phyloP scores from a whole-genome alignment of 2,329 filamentous ascomycete genomes.

The Ceratocystis lukuohia region DNA sequence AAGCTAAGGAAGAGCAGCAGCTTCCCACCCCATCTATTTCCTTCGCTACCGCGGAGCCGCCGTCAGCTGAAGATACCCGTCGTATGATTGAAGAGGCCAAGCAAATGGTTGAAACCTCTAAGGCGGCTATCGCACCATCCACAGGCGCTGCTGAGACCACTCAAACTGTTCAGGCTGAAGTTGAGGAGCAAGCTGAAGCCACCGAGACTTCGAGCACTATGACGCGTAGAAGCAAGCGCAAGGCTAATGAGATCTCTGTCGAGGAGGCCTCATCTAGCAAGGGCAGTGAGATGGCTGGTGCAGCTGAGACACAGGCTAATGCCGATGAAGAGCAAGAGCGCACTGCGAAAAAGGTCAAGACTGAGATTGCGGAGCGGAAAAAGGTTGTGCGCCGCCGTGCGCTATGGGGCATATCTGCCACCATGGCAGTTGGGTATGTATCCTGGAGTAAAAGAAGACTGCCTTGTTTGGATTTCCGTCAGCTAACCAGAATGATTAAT shows the following conservation, averaged over 20 bases:
- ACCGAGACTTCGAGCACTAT: slow-evolving; percentile 27
- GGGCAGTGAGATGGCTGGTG: slow-evolving; percentile 4
- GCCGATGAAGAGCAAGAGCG: slow-evolving; percentile 33
- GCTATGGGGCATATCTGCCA: slow-evolving; percentile 72
- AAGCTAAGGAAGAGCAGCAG: slow-evolving; percentile 21
- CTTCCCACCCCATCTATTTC: slow-evolving; percentile 24
- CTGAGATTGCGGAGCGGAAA: slow-evolving; percentile 69
- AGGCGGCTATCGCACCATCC: slow-evolving; percentile 27
- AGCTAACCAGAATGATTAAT: neutral
- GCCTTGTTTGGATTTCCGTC: too few relatives aligned
- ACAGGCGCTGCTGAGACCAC: slow-evolving; percentile 26
- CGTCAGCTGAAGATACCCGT: slow-evolving; percentile 62
- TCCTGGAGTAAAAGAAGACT: neutral
- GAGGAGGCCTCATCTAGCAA: slow-evolving; percentile 35
- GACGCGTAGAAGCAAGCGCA: slow-evolving; percentile 54
- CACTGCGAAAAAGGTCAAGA: slow-evolving; percentile 62
- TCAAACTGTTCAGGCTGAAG: slow-evolving; percentile 24
- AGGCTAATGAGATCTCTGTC: slow-evolving; percentile 57
- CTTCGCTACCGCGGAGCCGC: slow-evolving; percentile 45
- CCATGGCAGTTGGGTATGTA: slow-evolving; percentile 80
- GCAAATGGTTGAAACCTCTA: slow-evolving; percentile 66
- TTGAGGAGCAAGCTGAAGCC: slow-evolving; percentile 30
- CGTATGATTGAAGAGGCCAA: slow-evolving; percentile 77
- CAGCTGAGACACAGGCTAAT: slow-evolving; percentile 29
- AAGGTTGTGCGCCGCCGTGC: slow-evolving; percentile 78